Evolutionary conservation across 2,329 filamentous ascomycete genomes (phyloP).

Genomic region (Xenoacremonium recifei): DNA sequence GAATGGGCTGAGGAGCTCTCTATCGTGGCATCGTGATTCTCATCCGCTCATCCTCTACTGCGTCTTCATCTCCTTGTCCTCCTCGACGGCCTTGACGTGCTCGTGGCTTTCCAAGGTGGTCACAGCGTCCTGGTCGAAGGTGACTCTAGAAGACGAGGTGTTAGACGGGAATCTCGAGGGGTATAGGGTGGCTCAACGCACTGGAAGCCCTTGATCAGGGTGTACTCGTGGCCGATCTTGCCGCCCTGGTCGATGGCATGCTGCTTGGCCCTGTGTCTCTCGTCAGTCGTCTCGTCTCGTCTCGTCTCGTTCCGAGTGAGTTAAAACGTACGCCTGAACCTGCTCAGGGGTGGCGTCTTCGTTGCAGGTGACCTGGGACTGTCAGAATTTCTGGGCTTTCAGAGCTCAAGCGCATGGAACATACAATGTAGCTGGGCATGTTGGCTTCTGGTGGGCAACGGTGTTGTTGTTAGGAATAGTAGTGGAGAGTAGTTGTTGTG

Average conservation of each 20-base stretch:
- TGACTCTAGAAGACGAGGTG: slow-evolving; percentile 55
- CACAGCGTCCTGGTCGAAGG: slow-evolving; percentile 67
- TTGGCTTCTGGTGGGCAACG: slow-evolving; percentile 23
- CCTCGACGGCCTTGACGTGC: slow-evolving; percentile 73
- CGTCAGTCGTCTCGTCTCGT: background rate
- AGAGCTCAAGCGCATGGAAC: slow-evolving; percentile 11
- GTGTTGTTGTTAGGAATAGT: slow-evolving; percentile 10
- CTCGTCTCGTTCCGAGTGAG: background rate
- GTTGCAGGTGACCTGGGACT: slow-evolving; percentile 73
- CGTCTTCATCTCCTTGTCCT: slow-evolving; percentile 66
- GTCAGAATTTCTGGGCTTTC: slow-evolving; percentile 12
- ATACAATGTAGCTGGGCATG: slow-evolving; percentile 59
- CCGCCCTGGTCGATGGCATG: slow-evolving; percentile 73
- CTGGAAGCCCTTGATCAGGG: slow-evolving; percentile 89
- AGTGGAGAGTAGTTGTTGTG: slow-evolving; percentile 10
- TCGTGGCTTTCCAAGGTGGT: slow-evolving; percentile 65
- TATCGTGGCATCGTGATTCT: background rate
- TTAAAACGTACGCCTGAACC: slow-evolving; percentile 59
- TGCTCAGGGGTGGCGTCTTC: slow-evolving; percentile 63
- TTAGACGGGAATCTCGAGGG: background rate
- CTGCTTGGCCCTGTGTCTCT: slow-evolving; percentile 66
- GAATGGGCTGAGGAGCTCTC: background rate
- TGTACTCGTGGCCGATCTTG: slow-evolving; percentile 80
- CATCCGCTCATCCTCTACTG: slow-evolving; percentile 51
- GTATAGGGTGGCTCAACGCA: slow-evolving; percentile 46